Evolutionary conservation across 2,329 filamentous ascomycete species (phyloP), one percentile per base, ranked within the genome.

Genomic region (Pyrenochaeta sp.): DNA sequence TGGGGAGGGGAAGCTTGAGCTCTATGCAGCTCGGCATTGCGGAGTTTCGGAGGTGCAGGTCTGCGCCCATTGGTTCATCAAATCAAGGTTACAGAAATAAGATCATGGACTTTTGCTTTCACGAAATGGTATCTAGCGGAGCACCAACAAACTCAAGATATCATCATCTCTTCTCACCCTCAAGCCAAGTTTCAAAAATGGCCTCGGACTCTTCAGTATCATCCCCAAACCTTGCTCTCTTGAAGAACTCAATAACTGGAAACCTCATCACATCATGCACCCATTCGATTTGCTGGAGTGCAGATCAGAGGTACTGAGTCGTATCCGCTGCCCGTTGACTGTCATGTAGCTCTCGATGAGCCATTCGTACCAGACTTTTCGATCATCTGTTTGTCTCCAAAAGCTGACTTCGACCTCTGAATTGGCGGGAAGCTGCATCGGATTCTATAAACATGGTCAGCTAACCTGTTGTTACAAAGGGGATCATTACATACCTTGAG

Each of bases 311-410:
- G 72, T 82, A 5, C 83, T 89, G 19, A 92, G 80, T 78, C 89
- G 89, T 77, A 91, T 82, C 54, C 89, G 82, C 65, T 83, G 82
- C n/a, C 84, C 84, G 0, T 85, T 85, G 49, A 86, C 78, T 81
- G 86, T 89, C 22, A 76, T 85, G 77, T 89, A 97, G 10, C 91
- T 91, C 77, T 98, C 95, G 2, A 97, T 89, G 59, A 95, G 84
- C 95, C 95, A 99, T 77, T 99, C 95, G 77, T 99, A 99, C 96
- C 95, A 99, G 7, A 99, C 95, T 77, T 91, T 96, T 37, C 90
- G 88, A 74, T 97, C 92, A 73, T 99, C 94, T 0, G 95, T 98
- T 79, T 96, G 91, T 50, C 95, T 87, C 91, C 93, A 97, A 88
- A 99, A 97, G 74, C 89, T 95, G 37, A 97, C 88, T 66, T 96